Percentiles rank a stretch among this genome's conserved stretches.
Evolutionary conservation across 306 rosid genomes (phyloP).

Genomic region (Cotoneaster glaucophyllus): DNA sequence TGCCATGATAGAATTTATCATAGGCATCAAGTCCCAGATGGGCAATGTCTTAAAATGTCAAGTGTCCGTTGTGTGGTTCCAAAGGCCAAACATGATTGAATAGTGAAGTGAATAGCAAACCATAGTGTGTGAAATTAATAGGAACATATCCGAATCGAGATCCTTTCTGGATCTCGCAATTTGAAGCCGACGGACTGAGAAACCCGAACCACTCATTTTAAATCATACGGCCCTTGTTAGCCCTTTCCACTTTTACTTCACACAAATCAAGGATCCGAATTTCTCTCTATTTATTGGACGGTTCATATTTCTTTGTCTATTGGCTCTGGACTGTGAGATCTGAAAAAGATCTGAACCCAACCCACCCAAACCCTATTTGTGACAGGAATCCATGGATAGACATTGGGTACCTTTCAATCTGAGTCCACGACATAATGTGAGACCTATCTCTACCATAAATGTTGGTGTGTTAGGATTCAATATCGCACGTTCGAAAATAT

Average conservation of each 20-base stretch:
- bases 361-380: not conserved
- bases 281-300: accelerated
- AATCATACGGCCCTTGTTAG: too few relatives aligned
- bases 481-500: too few relatives aligned
- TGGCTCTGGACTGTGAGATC: accelerated
- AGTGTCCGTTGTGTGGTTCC: not conserved
- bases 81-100: not conserved
- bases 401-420: not conserved
- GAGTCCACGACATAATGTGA: not conserved
- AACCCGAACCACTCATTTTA: too few relatives aligned
- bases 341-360: too few relatives aligned
- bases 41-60: not conserved
- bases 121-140: not conserved
- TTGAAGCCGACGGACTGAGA: too few relatives aligned
- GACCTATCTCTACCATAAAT: not conserved
- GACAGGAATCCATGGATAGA: not conserved
- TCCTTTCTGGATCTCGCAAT: too few relatives aligned
- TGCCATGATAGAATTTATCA: not conserved
- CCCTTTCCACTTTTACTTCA: too few relatives aligned
- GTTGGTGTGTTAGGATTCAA: not conserved
- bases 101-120: not conserved
- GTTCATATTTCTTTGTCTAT: accelerated
- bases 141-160: too few relatives aligned
- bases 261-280: too few relatives aligned
- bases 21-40: not conserved